Evolutionary conservation across 495 filamentous ascomycete genomes (phyloP).

Genomic region (Talaromyces nanjingensis): DNA sequence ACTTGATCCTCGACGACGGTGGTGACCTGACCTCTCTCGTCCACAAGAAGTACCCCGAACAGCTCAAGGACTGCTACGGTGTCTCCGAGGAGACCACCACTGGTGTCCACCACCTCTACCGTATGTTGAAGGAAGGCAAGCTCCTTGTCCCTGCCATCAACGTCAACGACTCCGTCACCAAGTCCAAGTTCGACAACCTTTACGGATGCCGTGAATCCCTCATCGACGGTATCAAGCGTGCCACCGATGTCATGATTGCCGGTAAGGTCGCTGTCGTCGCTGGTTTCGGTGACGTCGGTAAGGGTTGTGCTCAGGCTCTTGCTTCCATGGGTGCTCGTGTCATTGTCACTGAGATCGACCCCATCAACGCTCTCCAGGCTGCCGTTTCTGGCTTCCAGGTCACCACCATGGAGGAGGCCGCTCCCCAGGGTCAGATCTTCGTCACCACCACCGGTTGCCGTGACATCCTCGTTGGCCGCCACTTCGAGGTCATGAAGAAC

Average conservation of each 20-base stretch:
- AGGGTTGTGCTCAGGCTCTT: slow-evolving; percentile 94
- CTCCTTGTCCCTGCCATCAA: slow-evolving; percentile 96
- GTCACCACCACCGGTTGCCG: slow-evolving; percentile 99
- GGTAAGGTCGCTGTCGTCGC: slow-evolving; percentile 97
- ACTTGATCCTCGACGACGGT: slow-evolving; percentile 98
- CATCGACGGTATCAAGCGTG: slow-evolving; percentile 99
- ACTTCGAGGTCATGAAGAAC: slow-evolving; percentile 97
- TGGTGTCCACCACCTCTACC: slow-evolving; percentile 98
- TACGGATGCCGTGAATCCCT: slow-evolving; percentile 99
- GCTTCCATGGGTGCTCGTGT: slow-evolving; percentile 96
- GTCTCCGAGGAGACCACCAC: slow-evolving; percentile 99
- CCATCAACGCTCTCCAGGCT: slow-evolving; percentile 99
- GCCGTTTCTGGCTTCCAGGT: slow-evolving; percentile 97
- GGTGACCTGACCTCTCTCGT: slow-evolving; percentile 95
- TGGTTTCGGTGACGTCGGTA: slow-evolving; percentile 98
- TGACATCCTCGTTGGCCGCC: slow-evolving; percentile 84
- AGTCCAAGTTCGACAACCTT: slow-evolving; percentile 99
- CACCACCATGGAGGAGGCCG: slow-evolving; percentile 95
- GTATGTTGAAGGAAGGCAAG: slow-evolving; percentile 87
- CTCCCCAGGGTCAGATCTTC: slow-evolving; percentile 85
- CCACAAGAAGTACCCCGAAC: slow-evolving; percentile 95
- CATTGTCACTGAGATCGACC: slow-evolving; percentile 93
- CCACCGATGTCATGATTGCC: slow-evolving; percentile 99
- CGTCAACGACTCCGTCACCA: slow-evolving; percentile 98
- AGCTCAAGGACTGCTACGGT: slow-evolving; percentile 96